Conservation (phyloP, 176 grass and related monocot genomes). For the Avena sativa region DNA sequence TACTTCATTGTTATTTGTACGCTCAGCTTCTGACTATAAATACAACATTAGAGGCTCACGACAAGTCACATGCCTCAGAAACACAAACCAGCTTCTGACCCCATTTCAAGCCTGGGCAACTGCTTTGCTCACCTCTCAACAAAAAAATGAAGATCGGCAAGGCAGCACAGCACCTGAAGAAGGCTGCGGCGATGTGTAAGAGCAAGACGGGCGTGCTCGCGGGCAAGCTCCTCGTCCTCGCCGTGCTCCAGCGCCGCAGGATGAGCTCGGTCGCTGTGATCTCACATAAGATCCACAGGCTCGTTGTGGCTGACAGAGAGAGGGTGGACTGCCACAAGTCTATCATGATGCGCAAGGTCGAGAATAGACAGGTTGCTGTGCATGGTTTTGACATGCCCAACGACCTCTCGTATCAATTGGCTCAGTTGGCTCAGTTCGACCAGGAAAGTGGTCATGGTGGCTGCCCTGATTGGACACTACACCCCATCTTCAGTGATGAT, state of each 20-base stretch:
- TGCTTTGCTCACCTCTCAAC: not conserved
- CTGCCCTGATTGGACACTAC: not conserved
- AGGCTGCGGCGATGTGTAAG: not conserved
- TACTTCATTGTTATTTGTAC: not conserved
- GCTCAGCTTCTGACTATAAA: not conserved
- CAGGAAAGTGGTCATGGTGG: not conserved
- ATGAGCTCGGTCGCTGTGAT: not conserved
- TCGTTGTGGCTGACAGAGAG: not conserved
- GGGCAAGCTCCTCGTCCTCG: not conserved
- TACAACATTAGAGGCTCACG: not conserved
- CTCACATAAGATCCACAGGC: not conserved
- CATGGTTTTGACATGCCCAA: not conserved
- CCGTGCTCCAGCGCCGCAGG: not conserved
- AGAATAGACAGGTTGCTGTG: not conserved
- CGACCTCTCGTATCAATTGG: not conserved
- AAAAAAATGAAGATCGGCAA: not conserved
- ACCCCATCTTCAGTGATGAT: not conserved
- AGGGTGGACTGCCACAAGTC: not conserved
- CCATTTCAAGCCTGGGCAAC: constrained; percentile 9
- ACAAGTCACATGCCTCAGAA: constrained; percentile 48
- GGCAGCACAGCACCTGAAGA: not conserved
- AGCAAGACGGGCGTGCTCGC: not conserved
- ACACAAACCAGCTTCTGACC: not conserved
- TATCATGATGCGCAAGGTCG: not conserved
- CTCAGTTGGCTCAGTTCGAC: not conserved